Base-by-base conservation (phyloP, 2,329 filamentous ascomycete genomes). In the Cordyceps javanica region DNA sequence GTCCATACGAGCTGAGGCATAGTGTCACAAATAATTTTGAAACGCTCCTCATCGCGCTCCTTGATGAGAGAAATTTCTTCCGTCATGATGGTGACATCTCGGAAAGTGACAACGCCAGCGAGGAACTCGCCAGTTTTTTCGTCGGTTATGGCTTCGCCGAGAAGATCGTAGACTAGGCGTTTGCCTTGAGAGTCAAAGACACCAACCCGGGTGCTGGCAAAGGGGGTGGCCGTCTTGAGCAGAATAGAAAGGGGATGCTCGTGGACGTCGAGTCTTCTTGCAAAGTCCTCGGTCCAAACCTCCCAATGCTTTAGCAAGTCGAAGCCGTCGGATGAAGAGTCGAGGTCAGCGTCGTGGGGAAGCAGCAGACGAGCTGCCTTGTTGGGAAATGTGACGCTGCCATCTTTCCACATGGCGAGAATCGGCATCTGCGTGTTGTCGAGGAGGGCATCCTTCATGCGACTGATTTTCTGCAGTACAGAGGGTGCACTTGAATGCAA, bases 381-480 rank as follows among this genome's bases (percentile, higher is more conserved):
- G 65, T 93, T 93, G 4, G 88, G 86, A 44, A 91, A 85, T 0
- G 83, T 85, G 48, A 91, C 84, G 49, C 82, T 87, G 55, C 87
- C 83, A 62, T 93, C 89, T 66, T 86, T 88, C 89, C 89, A 92
- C 84, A 91, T 89, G 25, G 87, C 86, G 45, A 91, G 75, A 23
- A 90, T 86, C 0, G 89, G 89, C 67, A 90, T 85, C 60, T 84
- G 81, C 26, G 89, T 89, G 39, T 85, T 89, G 66, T 91, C 88
- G 7, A 93, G 73, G 21, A 92, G 77, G 1, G 88, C 88, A 67
- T 92, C 88, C 69, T 91, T 92, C 74, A 93, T 83, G 52, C 86
- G 77, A 8, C 82, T 83, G 56, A 89, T 82, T 67, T 91, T 93
- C 64, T 89, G 85, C 25, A 91, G 77, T 13, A 88, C 75, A 0